Percentiles rank a stretch among this genome's conserved stretches.
These are phyloP conservation scores for Podaxis sp. DNA, from an alignment of 768 basidiomycete genomes.

Conservation along the genomic window DNA sequence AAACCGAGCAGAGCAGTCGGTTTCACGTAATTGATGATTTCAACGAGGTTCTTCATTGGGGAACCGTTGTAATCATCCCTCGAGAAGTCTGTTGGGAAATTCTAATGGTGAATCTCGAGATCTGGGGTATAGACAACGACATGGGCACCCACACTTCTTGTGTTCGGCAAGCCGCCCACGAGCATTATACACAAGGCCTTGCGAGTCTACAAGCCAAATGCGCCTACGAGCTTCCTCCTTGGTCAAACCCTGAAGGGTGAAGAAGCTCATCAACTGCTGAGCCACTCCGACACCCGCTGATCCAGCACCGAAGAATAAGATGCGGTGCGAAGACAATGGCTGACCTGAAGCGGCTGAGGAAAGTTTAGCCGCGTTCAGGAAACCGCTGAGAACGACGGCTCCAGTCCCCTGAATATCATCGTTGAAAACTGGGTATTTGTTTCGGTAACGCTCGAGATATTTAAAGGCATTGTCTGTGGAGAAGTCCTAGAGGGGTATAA, in stretches of 20 bases:
- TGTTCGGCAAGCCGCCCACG: conserved; percentile 78
- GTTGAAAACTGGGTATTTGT: conserved; percentile 80
- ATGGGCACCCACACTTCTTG: conserved; percentile 64
- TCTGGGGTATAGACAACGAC: background rate
- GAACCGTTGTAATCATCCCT: conserved; percentile 77
- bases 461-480: conserved; percentile 89
- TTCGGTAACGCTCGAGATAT: conserved; percentile 75
- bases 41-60: conserved; percentile 70
- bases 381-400: conserved; percentile 87
- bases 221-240: conserved; percentile 72
- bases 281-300: conserved; percentile 93
- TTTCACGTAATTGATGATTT: conserved; percentile 78
- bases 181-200: conserved; percentile 78
- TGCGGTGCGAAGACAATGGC: conserved; percentile 71
- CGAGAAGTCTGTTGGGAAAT: conserved; percentile 63
- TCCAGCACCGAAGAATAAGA: conserved; percentile 92
- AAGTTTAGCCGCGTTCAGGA: conserved; percentile 83
- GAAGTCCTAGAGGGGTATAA: conserved; percentile 61
- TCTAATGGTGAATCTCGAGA: conserved; percentile 10
- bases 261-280: conserved; percentile 86
- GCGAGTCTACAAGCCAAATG: conserved; percentile 86
- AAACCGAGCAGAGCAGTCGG: conserved; percentile 90
- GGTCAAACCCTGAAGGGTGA: conserved; percentile 75
- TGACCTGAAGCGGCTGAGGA: conserved; percentile 69
- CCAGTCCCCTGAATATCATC: conserved; percentile 93